phyloP scores from a whole-genome alignment of 1,284 basidiomycete genomes.

The Laetiporus sulphureus region DNA sequence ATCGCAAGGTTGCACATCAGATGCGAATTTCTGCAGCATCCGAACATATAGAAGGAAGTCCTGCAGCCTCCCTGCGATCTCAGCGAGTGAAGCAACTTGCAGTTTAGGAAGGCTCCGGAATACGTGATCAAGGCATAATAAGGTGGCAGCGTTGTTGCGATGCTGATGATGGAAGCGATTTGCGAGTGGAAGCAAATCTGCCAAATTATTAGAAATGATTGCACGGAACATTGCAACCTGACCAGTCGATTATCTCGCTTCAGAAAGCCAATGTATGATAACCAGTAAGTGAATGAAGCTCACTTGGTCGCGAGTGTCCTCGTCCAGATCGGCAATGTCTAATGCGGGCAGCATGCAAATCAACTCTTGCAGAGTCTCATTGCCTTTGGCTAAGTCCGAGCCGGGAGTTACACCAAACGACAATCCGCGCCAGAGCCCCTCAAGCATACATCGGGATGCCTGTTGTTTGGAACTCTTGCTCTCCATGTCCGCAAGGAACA shows the following conservation, averaged over 20 bases:
- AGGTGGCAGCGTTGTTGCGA: constrained; percentile 2
- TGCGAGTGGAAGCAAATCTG: constrained; percentile 23
- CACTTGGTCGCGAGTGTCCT: constrained; percentile 16
- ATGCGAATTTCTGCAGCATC: constrained; percentile 26
- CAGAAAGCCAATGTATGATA: neutral
- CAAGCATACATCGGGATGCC: constrained; percentile 19
- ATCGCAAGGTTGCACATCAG: constrained; percentile 21
- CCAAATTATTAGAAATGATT: constrained; percentile 23
- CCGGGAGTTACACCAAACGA: constrained; percentile 20
- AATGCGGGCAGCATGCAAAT: constrained; percentile 9
- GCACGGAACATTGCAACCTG: constrained; percentile 35
- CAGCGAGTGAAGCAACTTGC: constrained; percentile 12
- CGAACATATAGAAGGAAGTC: constrained; percentile 31
- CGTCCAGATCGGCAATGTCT: neutral
- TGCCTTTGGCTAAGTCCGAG: constrained; percentile 5
- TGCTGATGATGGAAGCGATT: constrained; percentile 5
- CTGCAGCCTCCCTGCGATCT: constrained; percentile 25
- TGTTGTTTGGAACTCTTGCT: constrained; percentile 11
- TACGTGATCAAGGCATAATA: constrained; percentile 35
- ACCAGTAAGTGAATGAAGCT: neutral
- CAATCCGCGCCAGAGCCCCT: constrained; percentile 22
- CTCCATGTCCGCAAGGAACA: constrained; percentile 33
- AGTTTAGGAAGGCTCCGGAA: constrained; percentile 24
- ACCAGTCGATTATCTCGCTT: neutral
- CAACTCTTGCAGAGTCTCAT: constrained; percentile 10